phyloP scores from a whole-genome alignment of 2,329 filamentous ascomycete species.

The Gremmenia infestans region DNA sequence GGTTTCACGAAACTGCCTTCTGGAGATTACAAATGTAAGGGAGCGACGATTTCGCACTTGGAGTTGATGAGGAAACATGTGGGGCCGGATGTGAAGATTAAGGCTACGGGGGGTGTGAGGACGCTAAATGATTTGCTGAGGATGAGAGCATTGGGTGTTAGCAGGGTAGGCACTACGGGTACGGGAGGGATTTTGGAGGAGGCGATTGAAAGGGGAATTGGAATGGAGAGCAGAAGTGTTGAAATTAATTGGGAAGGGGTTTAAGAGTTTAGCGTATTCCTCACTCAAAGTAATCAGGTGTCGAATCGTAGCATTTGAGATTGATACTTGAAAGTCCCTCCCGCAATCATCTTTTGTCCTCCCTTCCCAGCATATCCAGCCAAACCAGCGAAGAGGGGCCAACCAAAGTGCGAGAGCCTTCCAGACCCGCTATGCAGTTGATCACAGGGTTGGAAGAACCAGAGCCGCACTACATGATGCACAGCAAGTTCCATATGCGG shows the following conservation, averaged over 20 bases:
- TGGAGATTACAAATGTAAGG: slow-evolving; percentile 48
- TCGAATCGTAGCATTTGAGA: no score
- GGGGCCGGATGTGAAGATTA: slow-evolving; percentile 45
- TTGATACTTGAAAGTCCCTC: no score
- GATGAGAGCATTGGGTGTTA: slow-evolving; percentile 49
- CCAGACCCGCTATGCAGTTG: no score
- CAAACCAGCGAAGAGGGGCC: no score
- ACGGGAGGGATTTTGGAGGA: slow-evolving; percentile 52
- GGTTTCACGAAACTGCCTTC: slow-evolving; percentile 52
- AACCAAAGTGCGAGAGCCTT: no score
- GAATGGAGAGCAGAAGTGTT: slow-evolving; percentile 16
- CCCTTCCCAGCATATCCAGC: no score
- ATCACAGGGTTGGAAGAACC: slow-evolving; percentile 31
- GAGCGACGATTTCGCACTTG: slow-evolving; percentile 47
- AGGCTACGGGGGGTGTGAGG: slow-evolving; percentile 53
- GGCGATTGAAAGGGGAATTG: slow-evolving; percentile 45
- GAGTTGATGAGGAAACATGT: slow-evolving; percentile 48
- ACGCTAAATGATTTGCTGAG: slow-evolving; percentile 52
- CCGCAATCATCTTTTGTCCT: no score
- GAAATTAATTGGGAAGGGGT: slow-evolving; percentile 3
- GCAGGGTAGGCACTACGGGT: slow-evolving; percentile 51
- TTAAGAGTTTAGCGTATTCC: not conserved
- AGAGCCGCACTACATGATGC: slow-evolving; percentile 38
- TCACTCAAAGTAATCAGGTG: no score
- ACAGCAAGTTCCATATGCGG: slow-evolving; percentile 40